These are phyloP conservation scores for Ustilago vetiveriae DNA, from an alignment of 1,284 basidiomycete genomes.

Conservation along the genomic window DNA sequence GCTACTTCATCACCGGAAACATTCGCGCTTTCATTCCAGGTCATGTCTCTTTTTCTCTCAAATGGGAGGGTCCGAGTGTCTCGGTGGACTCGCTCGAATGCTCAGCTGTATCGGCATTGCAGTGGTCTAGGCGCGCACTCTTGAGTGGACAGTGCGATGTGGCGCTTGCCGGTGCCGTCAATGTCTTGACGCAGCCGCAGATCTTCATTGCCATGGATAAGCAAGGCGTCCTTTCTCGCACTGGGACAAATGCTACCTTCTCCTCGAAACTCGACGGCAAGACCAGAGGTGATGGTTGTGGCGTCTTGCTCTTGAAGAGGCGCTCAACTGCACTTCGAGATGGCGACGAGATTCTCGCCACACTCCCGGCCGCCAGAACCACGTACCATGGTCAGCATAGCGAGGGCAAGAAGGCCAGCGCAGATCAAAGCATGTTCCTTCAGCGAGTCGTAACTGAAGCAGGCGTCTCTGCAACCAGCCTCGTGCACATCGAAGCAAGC, in stretches of 20 bases:
- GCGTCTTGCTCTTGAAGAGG: slow-evolving; percentile 47
- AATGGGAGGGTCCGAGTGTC: slow-evolving; percentile 43
- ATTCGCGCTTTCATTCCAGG: slow-evolving; percentile 54
- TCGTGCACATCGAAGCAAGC: slow-evolving; percentile 46
- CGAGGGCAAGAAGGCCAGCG: background rate
- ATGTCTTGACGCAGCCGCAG: slow-evolving; percentile 41
- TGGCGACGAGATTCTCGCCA: slow-evolving; percentile 44
- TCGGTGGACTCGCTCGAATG: slow-evolving; percentile 46
- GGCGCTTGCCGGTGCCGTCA: slow-evolving; percentile 45
- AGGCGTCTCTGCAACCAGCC: background rate
- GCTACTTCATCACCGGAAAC: slow-evolving; percentile 56
- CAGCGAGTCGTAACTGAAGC: slow-evolving; percentile 20
- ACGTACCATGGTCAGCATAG: slow-evolving; percentile 10
- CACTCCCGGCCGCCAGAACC: slow-evolving; percentile 24
- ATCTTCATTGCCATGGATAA: slow-evolving; percentile 55
- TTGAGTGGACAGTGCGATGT: slow-evolving; percentile 47
- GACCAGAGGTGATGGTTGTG: slow-evolving; percentile 51
- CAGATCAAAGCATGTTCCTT: slow-evolving; percentile 17
- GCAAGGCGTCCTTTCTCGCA: slow-evolving; percentile 34
- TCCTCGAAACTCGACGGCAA: slow-evolving; percentile 32
- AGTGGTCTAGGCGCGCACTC: slow-evolving; percentile 41
- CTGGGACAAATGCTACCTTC: slow-evolving; percentile 38
- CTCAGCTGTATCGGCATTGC: slow-evolving; percentile 36
- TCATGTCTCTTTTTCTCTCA: slow-evolving; percentile 35
- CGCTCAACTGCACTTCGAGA: slow-evolving; percentile 46